Conservation (phyloP, 2,329 filamentous ascomycete genomes). For the Trichoderma afroharzianum region DNA sequence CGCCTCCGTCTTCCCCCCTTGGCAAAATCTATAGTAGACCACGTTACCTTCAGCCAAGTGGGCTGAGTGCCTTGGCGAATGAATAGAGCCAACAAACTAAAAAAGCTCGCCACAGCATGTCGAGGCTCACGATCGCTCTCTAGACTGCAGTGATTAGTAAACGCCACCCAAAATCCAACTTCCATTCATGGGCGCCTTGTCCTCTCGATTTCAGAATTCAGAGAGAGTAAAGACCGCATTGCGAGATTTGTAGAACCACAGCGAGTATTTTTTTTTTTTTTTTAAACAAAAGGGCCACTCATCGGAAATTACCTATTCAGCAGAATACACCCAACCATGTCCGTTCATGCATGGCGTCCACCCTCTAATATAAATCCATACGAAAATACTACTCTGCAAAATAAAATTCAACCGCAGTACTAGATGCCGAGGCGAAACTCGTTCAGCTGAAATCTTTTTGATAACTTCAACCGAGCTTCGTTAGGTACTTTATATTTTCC, state of each 20-base stretch:
- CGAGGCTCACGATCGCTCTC: not conserved
- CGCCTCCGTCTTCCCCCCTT: not conserved
- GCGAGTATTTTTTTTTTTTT: not conserved
- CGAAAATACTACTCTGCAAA: not conserved
- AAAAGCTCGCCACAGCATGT: not conserved
- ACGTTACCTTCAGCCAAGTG: constrained; percentile 3
- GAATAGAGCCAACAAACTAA: not conserved
- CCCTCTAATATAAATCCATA: not conserved
- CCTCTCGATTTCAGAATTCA: not conserved
- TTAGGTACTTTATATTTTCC: not conserved
- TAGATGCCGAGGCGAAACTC: not conserved
- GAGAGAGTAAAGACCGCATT: no score
- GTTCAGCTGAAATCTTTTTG: not conserved
- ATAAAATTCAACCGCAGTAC: not conserved
- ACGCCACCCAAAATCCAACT: not conserved
- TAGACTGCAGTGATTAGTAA: not conserved
- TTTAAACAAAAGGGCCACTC: not conserved
- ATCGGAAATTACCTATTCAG: constrained; percentile 1
- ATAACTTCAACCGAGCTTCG: not conserved
- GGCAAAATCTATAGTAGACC: not conserved
- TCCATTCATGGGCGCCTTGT: not conserved
- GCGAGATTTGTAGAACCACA: not conserved
- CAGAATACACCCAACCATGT: not conserved
- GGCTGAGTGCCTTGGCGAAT: not conserved
- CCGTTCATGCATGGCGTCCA: not conserved